These are phyloP conservation scores for Isabelozyma gotoi DNA, from an alignment of 805 yeast species.

Conservation along the genomic window DNA sequence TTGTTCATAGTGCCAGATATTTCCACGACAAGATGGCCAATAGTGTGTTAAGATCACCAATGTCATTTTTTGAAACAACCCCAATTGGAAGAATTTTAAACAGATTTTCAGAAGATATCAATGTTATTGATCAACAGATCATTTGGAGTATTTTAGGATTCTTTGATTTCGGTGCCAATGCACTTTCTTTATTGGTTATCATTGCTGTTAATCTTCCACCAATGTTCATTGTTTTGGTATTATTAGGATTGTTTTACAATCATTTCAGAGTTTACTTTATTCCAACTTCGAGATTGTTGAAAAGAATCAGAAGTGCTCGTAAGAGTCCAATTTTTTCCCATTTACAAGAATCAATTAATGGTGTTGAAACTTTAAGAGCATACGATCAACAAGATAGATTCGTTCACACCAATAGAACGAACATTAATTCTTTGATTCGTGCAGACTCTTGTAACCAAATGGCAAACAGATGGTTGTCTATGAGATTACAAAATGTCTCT, in stretches of 20 bases:
- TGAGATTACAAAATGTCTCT: conserved; percentile 37
- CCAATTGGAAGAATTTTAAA: conserved; percentile 41
- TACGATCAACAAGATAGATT: conserved; percentile 30
- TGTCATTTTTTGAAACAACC: conserved; percentile 43
- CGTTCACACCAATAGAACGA: conserved; percentile 18
- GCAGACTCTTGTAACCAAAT: conserved; percentile 20
- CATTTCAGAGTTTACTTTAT: conserved; percentile 29
- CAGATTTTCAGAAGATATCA: conserved; percentile 38
- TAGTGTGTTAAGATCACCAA: conserved; percentile 36
- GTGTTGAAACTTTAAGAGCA: conserved; percentile 36
- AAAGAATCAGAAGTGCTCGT: conserved; percentile 28
- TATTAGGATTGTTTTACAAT: conserved; percentile 28
- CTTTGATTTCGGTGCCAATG: conserved; percentile 19
- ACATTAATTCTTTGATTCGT: conserved; percentile 23
- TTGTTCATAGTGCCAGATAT: conserved; percentile 27
- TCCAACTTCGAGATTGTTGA: conserved; percentile 35
- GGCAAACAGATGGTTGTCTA: conserved; percentile 35
- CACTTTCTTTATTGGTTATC: conserved; percentile 27
- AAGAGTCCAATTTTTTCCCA: conserved; percentile 35
- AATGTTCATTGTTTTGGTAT: conserved; percentile 27
- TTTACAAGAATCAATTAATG: conserved; percentile 36
- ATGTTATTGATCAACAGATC: conserved; percentile 29
- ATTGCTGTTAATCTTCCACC: conserved; percentile 31
- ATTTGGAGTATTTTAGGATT: conserved; percentile 30
- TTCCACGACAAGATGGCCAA: conserved; percentile 39